These are phyloP conservation scores for Aspergillus funiculosus DNA, from an alignment of 495 filamentous ascomycete genomes.

Conservation along the genomic window DNA sequence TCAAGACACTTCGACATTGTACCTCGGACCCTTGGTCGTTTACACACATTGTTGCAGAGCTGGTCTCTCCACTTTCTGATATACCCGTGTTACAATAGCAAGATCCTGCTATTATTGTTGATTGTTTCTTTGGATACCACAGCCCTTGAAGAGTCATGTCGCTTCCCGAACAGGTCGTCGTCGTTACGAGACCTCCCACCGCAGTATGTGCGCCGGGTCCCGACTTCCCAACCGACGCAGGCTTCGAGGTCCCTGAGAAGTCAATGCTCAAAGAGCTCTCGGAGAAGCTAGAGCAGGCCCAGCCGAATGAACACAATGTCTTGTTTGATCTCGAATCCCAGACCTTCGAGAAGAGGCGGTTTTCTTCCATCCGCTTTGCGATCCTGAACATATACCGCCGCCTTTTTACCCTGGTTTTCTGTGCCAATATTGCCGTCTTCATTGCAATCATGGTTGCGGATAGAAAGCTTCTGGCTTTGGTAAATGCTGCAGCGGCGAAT, in stretches of 20 bases:
- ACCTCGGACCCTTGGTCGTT: background rate
- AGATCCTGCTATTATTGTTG: background rate
- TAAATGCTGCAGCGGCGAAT: slow-evolving; percentile 50
- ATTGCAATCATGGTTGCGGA: slow-evolving; percentile 35
- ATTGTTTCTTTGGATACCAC: slow-evolving; percentile 11
- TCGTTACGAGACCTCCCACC: slow-evolving; percentile 23
- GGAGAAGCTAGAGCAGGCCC: slow-evolving; percentile 22
- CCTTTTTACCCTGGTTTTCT: slow-evolving; percentile 48
- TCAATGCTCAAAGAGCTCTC: slow-evolving; percentile 22
- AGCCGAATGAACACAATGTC: slow-evolving; percentile 1
- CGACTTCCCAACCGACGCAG: slow-evolving; percentile 18
- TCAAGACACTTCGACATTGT: background rate
- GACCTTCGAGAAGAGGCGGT: slow-evolving; percentile 27
- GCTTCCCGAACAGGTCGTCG: slow-evolving; percentile 20
- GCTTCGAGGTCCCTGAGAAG: slow-evolving; percentile 23
- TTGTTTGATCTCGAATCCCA: slow-evolving; percentile 39
- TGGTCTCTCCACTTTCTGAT: background rate
- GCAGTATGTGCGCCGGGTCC: slow-evolving; percentile 19
- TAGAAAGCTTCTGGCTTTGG: slow-evolving; percentile 32
- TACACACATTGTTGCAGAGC: slow-evolving; percentile 1
- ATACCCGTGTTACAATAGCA: too few species aligned
- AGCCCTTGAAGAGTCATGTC: slow-evolving; percentile 29
- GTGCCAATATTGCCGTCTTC: slow-evolving; percentile 48
- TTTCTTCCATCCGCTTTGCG: slow-evolving; percentile 33
- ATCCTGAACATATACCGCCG: slow-evolving; percentile 45